Evolutionary conservation across 176 grass and related monocot genomes (phyloP).

Genomic region (Lolium perenne): DNA sequence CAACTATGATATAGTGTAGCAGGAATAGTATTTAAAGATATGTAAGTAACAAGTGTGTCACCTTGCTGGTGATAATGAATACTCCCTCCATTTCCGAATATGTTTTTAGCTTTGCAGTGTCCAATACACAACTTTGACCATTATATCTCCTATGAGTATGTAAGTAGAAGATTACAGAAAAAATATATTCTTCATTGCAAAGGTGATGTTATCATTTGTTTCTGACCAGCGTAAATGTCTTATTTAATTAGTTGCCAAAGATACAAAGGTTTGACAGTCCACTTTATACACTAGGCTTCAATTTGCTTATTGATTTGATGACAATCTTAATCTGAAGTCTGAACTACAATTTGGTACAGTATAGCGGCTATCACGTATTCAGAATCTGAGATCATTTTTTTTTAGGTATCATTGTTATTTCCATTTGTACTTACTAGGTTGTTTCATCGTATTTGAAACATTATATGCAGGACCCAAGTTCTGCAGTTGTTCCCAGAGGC

Average conservation of each 20-base stretch:
- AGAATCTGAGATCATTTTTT: constrained; percentile 2
- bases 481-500: constrained; percentile 61
- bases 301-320: not conserved
- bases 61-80: constrained; percentile 3
- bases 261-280: not conserved
- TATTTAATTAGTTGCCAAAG: not conserved
- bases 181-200: not conserved
- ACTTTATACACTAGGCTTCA: not conserved
- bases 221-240: not conserved
- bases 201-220: not conserved
- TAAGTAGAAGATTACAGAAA: not conserved
- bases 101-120: not conserved
- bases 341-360: not conserved
- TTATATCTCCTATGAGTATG: not conserved
- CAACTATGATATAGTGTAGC: not conserved
- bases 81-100: not conserved
- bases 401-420: not conserved
- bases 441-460: constrained; percentile 27
- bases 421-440: not conserved
- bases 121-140: not conserved
- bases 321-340: not conserved
- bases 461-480: constrained; percentile 58
- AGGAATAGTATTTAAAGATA: not conserved
- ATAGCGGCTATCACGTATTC: not conserved
- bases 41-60: not conserved